Base-by-base conservation (phyloP, 345 rosid genomes). In the Populus alba region DNA sequence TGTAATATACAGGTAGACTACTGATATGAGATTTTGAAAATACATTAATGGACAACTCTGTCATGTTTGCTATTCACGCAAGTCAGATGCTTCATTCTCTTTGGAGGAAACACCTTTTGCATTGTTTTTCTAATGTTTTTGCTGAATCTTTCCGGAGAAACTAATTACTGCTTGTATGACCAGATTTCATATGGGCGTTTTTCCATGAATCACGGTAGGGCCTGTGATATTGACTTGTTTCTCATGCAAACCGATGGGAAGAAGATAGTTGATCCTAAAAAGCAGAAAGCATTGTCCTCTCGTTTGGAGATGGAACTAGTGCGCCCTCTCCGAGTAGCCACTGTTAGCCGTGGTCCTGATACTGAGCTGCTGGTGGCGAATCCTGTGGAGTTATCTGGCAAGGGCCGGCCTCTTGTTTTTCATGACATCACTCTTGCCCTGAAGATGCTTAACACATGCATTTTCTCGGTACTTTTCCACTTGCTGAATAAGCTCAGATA, bases 141-240 rank as follows among this genome's bases (percentile, higher is more conserved):
- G 17, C 6, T 57, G 5, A 59, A 68, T 38, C 15, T 43, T 53
- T 70, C 66, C 7, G 8, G 27, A 37, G 43, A 47, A 78, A 39
- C 62, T 38, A 66, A 55, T 68, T 15, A 35, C 55, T 15, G 33
- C n/a, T 59, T 66, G 70, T 72, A 51, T 80, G 39, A 73, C 39
- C 84, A 95, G 99, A 91, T 93, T 74, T 95, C 99, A 25, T 91
- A 96, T 53, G 99, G 99, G 80, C 95, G 98, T 65, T 92, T 91
- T 86, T 75, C 87, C 33, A 79, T 68, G 59, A 90, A 87, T 85
- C 87, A 85, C 82, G 81, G 88, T 78, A 86, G 80, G 78, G 89
- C 70, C 78, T 92, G 94, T 74, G 97, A 91, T 89, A 88, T 94
- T 1, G 99, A 96, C 90, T 87, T 96, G 86, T 94, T 96, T 85